Evolutionary conservation across 176 grass and related monocot species (phyloP).

Genomic region (Bonia amplexicaulis): DNA sequence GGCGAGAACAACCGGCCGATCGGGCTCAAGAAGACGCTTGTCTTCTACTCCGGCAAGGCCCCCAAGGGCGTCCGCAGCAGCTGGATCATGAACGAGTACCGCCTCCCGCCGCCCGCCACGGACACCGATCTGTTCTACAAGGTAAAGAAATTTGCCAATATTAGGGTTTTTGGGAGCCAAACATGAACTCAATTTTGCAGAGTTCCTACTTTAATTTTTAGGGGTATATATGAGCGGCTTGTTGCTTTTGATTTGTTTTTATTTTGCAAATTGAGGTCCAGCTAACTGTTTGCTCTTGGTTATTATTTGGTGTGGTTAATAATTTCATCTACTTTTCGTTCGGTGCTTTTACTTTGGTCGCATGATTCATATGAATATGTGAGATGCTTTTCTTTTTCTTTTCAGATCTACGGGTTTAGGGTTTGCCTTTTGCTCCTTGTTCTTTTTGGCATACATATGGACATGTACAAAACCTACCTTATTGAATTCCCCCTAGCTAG

Average conservation of each 20-base stretch:
- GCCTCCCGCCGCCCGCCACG: constrained; percentile 45
- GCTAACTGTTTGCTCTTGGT: neutral
- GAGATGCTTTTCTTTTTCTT: constrained; percentile 28
- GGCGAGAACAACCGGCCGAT: constrained; percentile 74
- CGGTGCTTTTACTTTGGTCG: constrained; percentile 37
- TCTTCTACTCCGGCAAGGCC: constrained; percentile 98
- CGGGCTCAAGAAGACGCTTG: constrained; percentile 93
- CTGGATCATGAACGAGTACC: constrained; percentile 99
- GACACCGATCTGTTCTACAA: constrained; percentile 64
- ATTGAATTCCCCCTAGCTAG: constrained; percentile 4
- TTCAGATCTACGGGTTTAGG: constrained; percentile 52
- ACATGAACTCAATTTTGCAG: neutral
- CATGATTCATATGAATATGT: constrained; percentile 33
- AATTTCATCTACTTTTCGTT: constrained; percentile 26
- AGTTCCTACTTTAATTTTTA: neutral
- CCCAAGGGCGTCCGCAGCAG: constrained; percentile 83
- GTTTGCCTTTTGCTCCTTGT: constrained; percentile 41
- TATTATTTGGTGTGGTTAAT: neutral
- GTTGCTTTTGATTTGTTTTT: neutral
- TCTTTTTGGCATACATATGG: constrained; percentile 36
- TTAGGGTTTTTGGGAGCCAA: constrained; percentile 22
- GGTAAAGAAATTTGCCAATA: constrained; percentile 34
- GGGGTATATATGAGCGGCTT: neutral
- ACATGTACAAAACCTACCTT: constrained; percentile 24
- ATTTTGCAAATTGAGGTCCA: neutral